Conservation (phyloP, 2,329 filamentous ascomycete species). For the Aspergillus hortae region DNA sequence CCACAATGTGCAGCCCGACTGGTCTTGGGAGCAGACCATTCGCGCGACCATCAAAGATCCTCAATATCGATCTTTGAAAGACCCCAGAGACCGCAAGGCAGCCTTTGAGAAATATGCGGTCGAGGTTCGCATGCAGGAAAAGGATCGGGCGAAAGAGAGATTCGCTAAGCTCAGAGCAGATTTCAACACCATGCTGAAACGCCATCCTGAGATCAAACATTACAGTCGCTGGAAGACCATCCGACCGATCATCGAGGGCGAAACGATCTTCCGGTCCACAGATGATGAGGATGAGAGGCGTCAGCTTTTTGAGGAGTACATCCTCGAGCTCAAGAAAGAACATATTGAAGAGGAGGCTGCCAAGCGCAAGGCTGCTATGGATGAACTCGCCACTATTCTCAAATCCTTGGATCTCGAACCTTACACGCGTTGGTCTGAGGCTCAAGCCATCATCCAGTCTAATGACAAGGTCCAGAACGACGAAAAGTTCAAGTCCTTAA, state of each 20-base stretch:
- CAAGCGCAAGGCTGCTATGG: slow-evolving; percentile 75
- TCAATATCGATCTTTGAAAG: slow-evolving; percentile 88
- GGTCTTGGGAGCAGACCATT: slow-evolving; percentile 88
- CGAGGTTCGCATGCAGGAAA: slow-evolving; percentile 86
- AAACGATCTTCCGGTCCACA: slow-evolving; percentile 91
- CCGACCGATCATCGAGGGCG: slow-evolving; percentile 86
- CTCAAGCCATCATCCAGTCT: slow-evolving; percentile 74
- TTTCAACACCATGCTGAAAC: slow-evolving; percentile 93
- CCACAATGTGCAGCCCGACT: slow-evolving; percentile 82
- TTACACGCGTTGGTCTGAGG: slow-evolving; percentile 92
- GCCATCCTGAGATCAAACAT: slow-evolving; percentile 94
- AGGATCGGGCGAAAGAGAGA: slow-evolving; percentile 89
- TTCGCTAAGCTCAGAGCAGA: slow-evolving; percentile 86
- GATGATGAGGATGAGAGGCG: slow-evolving; percentile 82
- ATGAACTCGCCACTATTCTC: slow-evolving; percentile 74
- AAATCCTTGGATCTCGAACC: slow-evolving; percentile 80
- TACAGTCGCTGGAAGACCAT: slow-evolving; percentile 98
- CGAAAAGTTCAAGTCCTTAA: slow-evolving; percentile 80
- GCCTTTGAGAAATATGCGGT: slow-evolving; percentile 95
- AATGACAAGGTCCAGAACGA: slow-evolving; percentile 75
- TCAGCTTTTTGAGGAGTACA: slow-evolving; percentile 91
- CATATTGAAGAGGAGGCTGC: slow-evolving; percentile 72
- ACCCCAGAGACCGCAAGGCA: slow-evolving; percentile 82
- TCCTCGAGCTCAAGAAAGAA: slow-evolving; percentile 74
- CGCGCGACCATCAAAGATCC: slow-evolving; percentile 82